These are phyloP conservation scores for Akanthomyces dipterigenus DNA, from an alignment of 2,329 filamentous ascomycete species.

Conservation along the genomic window DNA sequence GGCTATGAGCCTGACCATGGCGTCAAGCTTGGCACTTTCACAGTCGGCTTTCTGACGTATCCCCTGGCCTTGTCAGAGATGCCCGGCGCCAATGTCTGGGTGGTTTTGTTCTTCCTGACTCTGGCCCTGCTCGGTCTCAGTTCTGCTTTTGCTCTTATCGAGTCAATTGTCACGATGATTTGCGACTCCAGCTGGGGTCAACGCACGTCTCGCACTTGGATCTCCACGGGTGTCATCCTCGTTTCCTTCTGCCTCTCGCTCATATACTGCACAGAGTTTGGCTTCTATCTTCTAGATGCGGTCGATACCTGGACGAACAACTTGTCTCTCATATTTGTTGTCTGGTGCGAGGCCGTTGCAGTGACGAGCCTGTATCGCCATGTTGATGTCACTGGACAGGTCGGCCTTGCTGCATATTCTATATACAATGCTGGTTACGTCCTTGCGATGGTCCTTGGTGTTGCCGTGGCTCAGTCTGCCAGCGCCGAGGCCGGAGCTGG, in stretches of 20 bases:
- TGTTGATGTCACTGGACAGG: conserved; percentile 34
- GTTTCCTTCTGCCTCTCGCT: conserved; percentile 42
- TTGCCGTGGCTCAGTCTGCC: conserved; percentile 38
- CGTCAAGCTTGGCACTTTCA: conserved; percentile 40
- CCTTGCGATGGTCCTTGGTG: conserved; percentile 39
- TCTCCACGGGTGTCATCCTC: conserved; percentile 40
- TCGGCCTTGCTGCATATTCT: conserved; percentile 32
- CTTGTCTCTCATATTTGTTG: conserved; percentile 42
- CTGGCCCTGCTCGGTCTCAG: conserved; percentile 46
- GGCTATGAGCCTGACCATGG: conserved; percentile 24
- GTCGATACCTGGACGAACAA: conserved; percentile 49
- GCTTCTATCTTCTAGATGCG: conserved; percentile 44
- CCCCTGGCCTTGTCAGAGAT: conserved; percentile 47
- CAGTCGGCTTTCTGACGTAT: conserved; percentile 47
- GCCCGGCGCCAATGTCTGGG: conserved; percentile 49
- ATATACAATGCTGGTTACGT: conserved; percentile 43
- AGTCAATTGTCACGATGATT: conserved; percentile 42
- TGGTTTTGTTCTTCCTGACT: conserved; percentile 46
- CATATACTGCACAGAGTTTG: conserved; percentile 48
- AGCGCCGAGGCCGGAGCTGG: conserved; percentile 36
- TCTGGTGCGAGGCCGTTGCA: conserved; percentile 42
- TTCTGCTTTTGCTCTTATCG: conserved; percentile 46
- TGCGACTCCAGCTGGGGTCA: conserved; percentile 36
- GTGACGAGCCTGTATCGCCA: conserved; percentile 45
- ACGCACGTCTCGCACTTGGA: conserved; percentile 28